Evolutionary conservation across 148 eudicot genomes (phyloP).

Genomic region (Fallopia convolvulus): DNA sequence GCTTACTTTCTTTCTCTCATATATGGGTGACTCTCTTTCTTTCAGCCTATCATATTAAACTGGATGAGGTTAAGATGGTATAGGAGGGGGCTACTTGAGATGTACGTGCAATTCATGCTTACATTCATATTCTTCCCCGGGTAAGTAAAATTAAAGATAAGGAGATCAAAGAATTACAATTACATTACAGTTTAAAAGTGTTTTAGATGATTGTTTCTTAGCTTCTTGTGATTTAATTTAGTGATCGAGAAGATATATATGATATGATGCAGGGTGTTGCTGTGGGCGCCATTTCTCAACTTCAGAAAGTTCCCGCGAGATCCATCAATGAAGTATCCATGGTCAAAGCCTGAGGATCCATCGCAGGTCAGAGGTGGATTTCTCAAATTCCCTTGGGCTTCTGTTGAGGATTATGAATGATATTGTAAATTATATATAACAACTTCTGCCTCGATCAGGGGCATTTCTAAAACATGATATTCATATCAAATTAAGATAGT

Average conservation of each 20-base stretch:
- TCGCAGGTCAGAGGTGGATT: conserved; percentile 33
- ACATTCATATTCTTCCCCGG: conserved; percentile 91
- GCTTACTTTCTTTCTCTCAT: not conserved
- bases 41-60: conserved; percentile 82
- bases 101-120: conserved; percentile 79
- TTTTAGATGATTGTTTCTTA: too few species aligned
- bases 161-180: too few species aligned
- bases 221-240: too few species aligned
- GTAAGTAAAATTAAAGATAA: conserved; percentile 17
- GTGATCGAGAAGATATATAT: not conserved
- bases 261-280: conserved; percentile 38
- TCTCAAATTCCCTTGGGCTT: conserved; percentile 69
- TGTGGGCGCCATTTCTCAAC: conserved; percentile 91
- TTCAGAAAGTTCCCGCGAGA: conserved; percentile 89
- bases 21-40: not conserved
- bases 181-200: too few species aligned
- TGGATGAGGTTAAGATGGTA: conserved; percentile 92
- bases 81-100: conserved; percentile 58
- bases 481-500: not conserved
- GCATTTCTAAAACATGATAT: not conserved
- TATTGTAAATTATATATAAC: not conserved
- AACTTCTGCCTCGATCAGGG: not conserved
- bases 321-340: conserved; percentile 73
- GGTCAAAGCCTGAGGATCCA: conserved; percentile 71
- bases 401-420: conserved; percentile 62